These are phyloP conservation scores for Eutrema yunnanense DNA, from an alignment of 345 rosid species.

Conservation along the genomic window DNA sequence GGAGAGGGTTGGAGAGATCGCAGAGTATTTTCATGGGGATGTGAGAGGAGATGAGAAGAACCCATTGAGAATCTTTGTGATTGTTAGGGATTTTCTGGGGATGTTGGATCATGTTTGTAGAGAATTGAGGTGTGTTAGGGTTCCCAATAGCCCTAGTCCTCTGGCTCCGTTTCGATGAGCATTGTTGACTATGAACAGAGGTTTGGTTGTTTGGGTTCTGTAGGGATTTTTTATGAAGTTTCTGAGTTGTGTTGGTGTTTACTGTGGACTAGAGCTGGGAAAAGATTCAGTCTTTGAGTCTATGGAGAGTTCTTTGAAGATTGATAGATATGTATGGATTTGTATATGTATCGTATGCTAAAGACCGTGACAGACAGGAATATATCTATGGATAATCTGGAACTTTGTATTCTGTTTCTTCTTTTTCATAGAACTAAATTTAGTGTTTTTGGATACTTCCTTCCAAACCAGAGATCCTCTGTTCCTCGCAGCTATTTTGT, in stretches of 20 bases:
- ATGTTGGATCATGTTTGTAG: constrained; percentile 92
- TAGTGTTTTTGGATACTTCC: not conserved
- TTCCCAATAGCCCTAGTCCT: constrained; percentile 60
- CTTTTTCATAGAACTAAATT: not conserved
- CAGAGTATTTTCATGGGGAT: constrained; percentile 94
- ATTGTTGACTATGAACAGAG: constrained; percentile 4
- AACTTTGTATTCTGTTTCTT: not conserved
- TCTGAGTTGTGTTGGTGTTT: not conserved
- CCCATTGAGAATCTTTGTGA: constrained; percentile 86
- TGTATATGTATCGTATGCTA: constrained; percentile 10
- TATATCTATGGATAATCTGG: not conserved
- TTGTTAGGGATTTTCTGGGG: constrained; percentile 93
- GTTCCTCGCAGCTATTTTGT: not conserved
- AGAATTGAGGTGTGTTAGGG: constrained; percentile 67
- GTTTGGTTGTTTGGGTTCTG: too few relatives aligned
- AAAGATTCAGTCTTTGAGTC: constrained; percentile 17
- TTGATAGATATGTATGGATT: not conserved
- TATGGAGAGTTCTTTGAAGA: constrained; percentile 7
- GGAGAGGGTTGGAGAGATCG: constrained; percentile 62
- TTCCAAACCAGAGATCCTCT: not conserved
- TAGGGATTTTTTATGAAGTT: constrained; percentile 14
- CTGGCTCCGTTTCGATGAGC: constrained; percentile 68
- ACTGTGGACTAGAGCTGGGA: not conserved
- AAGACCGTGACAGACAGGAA: not conserved
- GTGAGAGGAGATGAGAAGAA: constrained; percentile 81